These are phyloP conservation scores for Dissophora globulifera DNA, from an alignment of 192 early-diverging fungal species.

Conservation along the genomic window DNA sequence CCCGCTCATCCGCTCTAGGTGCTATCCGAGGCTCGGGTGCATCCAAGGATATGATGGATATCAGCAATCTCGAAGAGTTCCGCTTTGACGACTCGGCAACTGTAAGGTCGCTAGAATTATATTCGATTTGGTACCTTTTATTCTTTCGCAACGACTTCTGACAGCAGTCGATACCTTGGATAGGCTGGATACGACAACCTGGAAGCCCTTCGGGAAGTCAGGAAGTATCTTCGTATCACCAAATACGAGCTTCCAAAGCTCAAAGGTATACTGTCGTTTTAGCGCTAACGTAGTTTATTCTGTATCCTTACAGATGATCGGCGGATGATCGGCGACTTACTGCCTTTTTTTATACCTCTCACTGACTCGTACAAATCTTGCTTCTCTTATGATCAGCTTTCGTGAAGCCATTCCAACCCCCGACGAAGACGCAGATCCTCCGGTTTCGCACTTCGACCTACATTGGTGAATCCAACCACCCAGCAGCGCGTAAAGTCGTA, in stretches of 20 bases:
- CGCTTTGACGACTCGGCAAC: constrained; percentile 67
- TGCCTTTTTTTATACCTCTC: background rate
- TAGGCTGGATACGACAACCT: constrained; percentile 59
- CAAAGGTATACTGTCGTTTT: constrained; percentile 55
- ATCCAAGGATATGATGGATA: constrained; percentile 57
- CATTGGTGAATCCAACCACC: constrained; percentile 61
- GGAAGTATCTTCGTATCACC: constrained; percentile 66
- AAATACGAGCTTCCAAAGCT: constrained; percentile 70
- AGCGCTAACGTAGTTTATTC: background rate
- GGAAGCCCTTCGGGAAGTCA: constrained; percentile 61
- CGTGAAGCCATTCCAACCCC: constrained; percentile 65
- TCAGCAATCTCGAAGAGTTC: constrained; percentile 61
- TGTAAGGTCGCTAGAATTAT: constrained; percentile 10
- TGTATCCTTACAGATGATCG: background rate
- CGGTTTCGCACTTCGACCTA: constrained; percentile 62
- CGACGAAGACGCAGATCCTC: constrained; percentile 57
- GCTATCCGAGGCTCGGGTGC: constrained; percentile 36
- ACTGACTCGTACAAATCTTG: background rate
- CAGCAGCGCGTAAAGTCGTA: constrained; percentile 61
- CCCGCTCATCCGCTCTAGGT: constrained; percentile 43
- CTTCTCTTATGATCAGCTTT: constrained; percentile 46
- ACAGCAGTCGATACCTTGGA: background rate
- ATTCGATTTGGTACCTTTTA: background rate
- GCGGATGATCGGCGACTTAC: background rate
- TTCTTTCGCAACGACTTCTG: background rate